Conservation (phyloP, 352 stramenopile genomes). For the Stephanocyclus meneghinianus region DNA sequence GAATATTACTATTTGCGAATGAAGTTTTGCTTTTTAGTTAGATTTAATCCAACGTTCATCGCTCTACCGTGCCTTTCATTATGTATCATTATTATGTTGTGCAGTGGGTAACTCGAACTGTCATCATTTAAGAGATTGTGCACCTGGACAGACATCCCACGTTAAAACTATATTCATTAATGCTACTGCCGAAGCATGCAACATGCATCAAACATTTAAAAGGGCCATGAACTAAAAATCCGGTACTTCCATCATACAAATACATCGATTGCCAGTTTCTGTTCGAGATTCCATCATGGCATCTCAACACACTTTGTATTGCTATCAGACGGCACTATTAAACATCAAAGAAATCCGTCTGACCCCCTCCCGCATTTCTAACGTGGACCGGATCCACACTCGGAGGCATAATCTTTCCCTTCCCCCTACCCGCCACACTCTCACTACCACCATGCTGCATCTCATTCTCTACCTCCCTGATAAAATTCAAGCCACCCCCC, state of each 20-base stretch:
- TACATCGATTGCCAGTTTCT: not conserved
- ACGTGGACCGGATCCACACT: constrained; percentile 35
- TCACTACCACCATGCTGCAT: constrained; percentile 52
- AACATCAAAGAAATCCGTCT: constrained; percentile 54
- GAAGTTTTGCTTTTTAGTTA: not conserved
- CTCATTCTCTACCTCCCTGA: constrained; percentile 78
- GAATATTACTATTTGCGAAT: not conserved
- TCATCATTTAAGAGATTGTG: no score
- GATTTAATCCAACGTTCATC: no score
- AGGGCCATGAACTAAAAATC: not conserved
- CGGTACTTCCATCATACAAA: not conserved
- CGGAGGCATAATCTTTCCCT: constrained; percentile 45
- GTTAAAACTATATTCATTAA: not conserved
- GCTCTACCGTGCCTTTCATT: no score
- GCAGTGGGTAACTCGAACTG: no score
- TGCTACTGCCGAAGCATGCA: not conserved
- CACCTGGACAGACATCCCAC: not conserved
- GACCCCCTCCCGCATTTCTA: constrained; percentile 8
- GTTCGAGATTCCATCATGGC: not conserved
- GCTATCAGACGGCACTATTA: constrained; percentile 2
- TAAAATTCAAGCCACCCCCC: constrained; percentile 72
- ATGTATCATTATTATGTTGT: no score
- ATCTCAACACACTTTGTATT: not conserved
- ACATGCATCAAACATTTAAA: no score
- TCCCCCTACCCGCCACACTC: constrained; percentile 8